Evolutionary conservation across 768 basidiomycete species (phyloP).

Genomic region (Tricholoma hemisulphureum): DNA sequence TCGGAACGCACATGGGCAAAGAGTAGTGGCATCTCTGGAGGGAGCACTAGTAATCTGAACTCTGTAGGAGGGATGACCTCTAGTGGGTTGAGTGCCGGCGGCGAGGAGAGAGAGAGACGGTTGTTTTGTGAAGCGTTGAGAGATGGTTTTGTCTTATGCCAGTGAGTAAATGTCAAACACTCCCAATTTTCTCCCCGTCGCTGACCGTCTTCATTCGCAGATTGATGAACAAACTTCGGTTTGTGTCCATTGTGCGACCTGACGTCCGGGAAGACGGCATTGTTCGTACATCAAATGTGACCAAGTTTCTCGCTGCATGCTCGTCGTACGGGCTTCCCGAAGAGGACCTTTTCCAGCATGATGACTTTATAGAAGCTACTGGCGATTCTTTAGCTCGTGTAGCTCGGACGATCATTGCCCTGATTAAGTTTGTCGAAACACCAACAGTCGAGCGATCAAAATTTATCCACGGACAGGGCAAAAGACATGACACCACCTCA

Average conservation of each 20-base stretch:
- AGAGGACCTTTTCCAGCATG: constrained; percentile 64
- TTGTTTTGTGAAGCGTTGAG: constrained; percentile 72
- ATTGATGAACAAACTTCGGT: constrained; percentile 75
- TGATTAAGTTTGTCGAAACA: constrained; percentile 61
- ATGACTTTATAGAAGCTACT: constrained; percentile 64
- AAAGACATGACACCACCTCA: constrained; percentile 20
- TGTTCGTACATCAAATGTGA: constrained; percentile 65
- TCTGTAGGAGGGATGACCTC: constrained; percentile 23
- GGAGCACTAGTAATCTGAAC: constrained; percentile 42
- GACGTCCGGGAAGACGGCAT: constrained; percentile 68
- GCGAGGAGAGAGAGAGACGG: constrained; percentile 74
- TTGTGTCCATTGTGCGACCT: constrained; percentile 56
- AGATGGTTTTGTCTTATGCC: constrained; percentile 88
- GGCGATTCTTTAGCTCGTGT: constrained; percentile 68
- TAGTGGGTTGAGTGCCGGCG: constrained; percentile 44
- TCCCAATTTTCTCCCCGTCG: constrained; percentile 8
- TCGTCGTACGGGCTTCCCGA: constrained; percentile 61
- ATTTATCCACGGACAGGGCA: constrained; percentile 42
- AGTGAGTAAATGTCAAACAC: constrained; percentile 62
- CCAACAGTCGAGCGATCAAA: constrained; percentile 47
- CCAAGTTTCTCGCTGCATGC: constrained; percentile 76
- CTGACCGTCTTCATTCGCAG: constrained; percentile 36
- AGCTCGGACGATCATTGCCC: constrained; percentile 67
- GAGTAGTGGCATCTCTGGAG: constrained; percentile 42
- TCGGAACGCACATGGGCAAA: constrained; percentile 78